Conservation (phyloP, 192 early-diverging fungal genomes). For the Glomus cerebriforme region DNA sequence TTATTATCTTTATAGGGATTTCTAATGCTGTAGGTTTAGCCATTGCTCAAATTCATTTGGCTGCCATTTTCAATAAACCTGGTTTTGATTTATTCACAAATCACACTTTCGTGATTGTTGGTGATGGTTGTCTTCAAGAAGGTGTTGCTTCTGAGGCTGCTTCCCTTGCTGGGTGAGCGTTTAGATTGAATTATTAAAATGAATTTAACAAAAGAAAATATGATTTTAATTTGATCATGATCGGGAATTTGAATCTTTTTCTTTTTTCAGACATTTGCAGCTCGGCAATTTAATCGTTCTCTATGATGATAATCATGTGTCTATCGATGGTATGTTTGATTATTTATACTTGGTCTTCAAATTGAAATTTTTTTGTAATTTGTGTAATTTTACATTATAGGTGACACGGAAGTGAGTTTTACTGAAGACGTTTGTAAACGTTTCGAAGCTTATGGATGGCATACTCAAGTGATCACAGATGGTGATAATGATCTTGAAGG, state of each 20-base stretch:
- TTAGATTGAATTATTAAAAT: background rate
- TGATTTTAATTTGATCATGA: background rate
- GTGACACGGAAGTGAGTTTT: slow-evolving; percentile 76
- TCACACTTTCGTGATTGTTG: slow-evolving; percentile 79
- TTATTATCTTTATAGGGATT: slow-evolving; percentile 53
- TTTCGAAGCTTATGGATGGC: slow-evolving; percentile 95
- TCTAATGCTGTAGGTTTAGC: slow-evolving; percentile 91
- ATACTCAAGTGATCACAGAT: slow-evolving; percentile 72
- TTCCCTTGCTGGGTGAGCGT: slow-evolving; percentile 82
- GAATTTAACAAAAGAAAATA: no score
- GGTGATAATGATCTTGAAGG: slow-evolving; percentile 78
- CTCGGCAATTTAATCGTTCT: slow-evolving; percentile 93
- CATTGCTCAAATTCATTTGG: slow-evolving; percentile 82
- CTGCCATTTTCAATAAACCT: slow-evolving; percentile 89
- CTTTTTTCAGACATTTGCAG: slow-evolving; percentile 65
- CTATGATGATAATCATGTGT: slow-evolving; percentile 97
- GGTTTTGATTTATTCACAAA: slow-evolving; percentile 86
- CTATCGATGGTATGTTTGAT: slow-evolving; percentile 74
- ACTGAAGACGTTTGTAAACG: slow-evolving; percentile 90
- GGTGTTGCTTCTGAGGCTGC: slow-evolving; percentile 91
- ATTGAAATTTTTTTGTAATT: background rate
- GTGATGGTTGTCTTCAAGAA: slow-evolving; percentile 98
- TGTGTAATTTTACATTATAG: background rate
- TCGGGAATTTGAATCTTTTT: slow-evolving; percentile 15
- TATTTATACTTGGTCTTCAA: background rate